Percentiles rank a stretch among this genome's conserved stretches.
These are phyloP conservation scores for Thymus quinquecostatus DNA, from an alignment of 257 asterid species.

Conservation along the genomic window DNA sequence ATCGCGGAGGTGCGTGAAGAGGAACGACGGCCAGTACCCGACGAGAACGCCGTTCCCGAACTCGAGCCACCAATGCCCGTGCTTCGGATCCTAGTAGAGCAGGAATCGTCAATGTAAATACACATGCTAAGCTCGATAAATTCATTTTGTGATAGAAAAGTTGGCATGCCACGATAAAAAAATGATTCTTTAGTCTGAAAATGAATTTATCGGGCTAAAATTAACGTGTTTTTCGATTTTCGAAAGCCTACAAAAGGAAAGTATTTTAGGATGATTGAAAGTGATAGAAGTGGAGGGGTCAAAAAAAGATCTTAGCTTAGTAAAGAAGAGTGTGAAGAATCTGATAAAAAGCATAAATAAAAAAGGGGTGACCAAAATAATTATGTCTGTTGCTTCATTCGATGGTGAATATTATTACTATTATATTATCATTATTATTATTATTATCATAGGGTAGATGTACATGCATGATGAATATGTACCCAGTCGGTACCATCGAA, in stretches of 20 bases:
- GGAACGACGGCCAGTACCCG: slow-evolving; percentile 65
- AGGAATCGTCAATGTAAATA: too few relatives aligned
- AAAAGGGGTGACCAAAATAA: slow-evolving; percentile 45
- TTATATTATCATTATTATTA: too few relatives aligned
- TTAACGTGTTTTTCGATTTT: too few relatives aligned
- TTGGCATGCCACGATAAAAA: too few relatives aligned
- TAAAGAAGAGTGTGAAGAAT: slow-evolving; percentile 54
- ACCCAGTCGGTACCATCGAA: too few relatives aligned
- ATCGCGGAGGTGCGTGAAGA: slow-evolving; percentile 54
- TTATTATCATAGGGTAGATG: slow-evolving; percentile 1
- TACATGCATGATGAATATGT: slow-evolving; percentile 36
- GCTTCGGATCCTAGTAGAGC: slow-evolving; percentile 55
- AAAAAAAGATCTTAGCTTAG: slow-evolving; percentile 46
- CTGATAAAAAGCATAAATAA: slow-evolving; percentile 45
- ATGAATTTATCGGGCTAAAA: too few relatives aligned
- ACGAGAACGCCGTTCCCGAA: slow-evolving; percentile 58
- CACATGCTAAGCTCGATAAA: too few relatives aligned
- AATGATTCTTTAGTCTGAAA: too few relatives aligned
- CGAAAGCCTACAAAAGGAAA: too few relatives aligned
- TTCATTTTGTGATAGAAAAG: too few relatives aligned
- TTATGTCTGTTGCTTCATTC: slow-evolving; percentile 43
- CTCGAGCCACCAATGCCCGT: slow-evolving; percentile 73
- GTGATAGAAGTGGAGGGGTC: slow-evolving; percentile 23
- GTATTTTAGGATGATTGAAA: not conserved
- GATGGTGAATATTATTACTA: slow-evolving; percentile 28